Conservation (phyloP, 2,329 filamentous ascomycete genomes). For the Lasiodiplodia sp. region DNA sequence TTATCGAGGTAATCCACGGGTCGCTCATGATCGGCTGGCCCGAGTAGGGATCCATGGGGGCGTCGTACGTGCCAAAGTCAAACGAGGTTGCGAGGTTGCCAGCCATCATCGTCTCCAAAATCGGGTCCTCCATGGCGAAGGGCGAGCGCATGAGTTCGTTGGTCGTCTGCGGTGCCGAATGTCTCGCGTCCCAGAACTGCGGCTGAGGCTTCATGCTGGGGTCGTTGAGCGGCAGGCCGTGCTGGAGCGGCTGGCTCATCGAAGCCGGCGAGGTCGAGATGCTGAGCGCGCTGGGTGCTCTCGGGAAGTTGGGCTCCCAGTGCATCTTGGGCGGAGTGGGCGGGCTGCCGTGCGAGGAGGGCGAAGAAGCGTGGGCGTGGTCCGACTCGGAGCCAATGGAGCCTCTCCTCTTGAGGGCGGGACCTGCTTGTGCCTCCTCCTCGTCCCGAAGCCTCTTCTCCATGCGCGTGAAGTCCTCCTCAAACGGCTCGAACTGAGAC, state of each 20-base stretch:
- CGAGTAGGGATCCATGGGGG: constrained; percentile 28
- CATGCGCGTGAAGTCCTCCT: constrained; percentile 64
- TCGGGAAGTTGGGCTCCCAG: constrained; percentile 15
- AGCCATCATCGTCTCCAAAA: constrained; percentile 8
- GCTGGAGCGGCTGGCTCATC: constrained; percentile 24
- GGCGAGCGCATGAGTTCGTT: constrained; percentile 24
- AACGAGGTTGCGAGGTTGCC: neutral
- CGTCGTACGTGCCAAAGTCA: constrained; percentile 20
- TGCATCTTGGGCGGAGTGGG: constrained; percentile 22
- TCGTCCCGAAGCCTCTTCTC: constrained; percentile 62
- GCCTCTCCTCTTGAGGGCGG: constrained; percentile 32
- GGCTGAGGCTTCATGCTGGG: constrained; percentile 21
- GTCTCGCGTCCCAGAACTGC: constrained; percentile 17
- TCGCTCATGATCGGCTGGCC: constrained; percentile 6
- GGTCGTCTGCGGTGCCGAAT: neutral
- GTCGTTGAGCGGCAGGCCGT: constrained; percentile 19
- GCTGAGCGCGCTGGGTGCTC: constrained; percentile 17
- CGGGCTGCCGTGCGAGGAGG: constrained; percentile 49
- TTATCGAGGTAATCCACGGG: constrained; percentile 24
- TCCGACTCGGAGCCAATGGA: constrained; percentile 67
- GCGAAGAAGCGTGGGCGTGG: constrained; percentile 53
- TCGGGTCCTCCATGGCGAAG: constrained; percentile 14
- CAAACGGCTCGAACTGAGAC: constrained; percentile 59
- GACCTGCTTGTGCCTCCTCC: constrained; percentile 60
- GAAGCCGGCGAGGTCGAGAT: constrained; percentile 1